phyloP scores from a whole-genome alignment of 305 asterid genomes.

The Euphrasia arctica region DNA sequence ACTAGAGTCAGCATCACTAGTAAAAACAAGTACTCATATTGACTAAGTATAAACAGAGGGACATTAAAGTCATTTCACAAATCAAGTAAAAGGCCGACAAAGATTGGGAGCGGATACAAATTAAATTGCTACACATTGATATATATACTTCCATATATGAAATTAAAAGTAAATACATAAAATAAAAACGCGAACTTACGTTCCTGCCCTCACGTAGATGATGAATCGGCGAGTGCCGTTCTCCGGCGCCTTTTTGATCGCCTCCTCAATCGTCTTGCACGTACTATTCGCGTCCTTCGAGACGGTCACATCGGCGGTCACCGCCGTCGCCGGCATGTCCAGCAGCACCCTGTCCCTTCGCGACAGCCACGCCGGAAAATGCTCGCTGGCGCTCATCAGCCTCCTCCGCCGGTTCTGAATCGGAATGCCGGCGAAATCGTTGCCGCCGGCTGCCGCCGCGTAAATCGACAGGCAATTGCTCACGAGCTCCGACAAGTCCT shows the following conservation, averaged over 20 bases:
- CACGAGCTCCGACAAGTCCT: conserved; percentile 74
- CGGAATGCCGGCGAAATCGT: conserved; percentile 75
- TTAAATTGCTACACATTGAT: neutral
- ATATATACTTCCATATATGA: no score
- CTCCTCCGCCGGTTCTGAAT: conserved; percentile 65
- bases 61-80: conserved; percentile 27
- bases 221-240: conserved; percentile 52
- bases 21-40: no score
- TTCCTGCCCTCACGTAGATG: conserved; percentile 97
- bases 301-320: conserved; percentile 65
- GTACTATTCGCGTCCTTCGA: conserved; percentile 84
- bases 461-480: conserved; percentile 90
- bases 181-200: conserved; percentile 54
- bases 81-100: no score
- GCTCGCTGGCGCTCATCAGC: conserved; percentile 29
- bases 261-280: conserved; percentile 72
- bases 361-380: conserved; percentile 72
- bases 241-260: conserved; percentile 89
- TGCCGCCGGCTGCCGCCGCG: conserved; percentile 49
- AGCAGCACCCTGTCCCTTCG: conserved; percentile 58
- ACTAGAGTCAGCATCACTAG: conserved; percentile 10
- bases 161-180: neutral
- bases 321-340: conserved; percentile 43
- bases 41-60: no score
- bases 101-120: neutral